phyloP scores from a whole-genome alignment of 306 rosid genomes.

The Acacia acuminata region DNA sequence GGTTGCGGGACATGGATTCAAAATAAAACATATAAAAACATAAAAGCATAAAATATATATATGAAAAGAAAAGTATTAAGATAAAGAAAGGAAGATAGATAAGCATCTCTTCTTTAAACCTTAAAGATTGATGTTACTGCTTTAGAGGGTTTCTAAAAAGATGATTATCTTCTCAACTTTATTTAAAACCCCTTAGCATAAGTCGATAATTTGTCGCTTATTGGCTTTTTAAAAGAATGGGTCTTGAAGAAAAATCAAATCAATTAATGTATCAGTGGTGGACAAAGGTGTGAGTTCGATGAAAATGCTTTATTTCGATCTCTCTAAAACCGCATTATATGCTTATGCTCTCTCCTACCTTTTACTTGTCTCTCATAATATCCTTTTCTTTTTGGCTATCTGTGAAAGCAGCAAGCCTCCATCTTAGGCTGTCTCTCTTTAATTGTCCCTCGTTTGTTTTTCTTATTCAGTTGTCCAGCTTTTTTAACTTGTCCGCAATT shows the following conservation, averaged over 20 bases:
- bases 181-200: slow-evolving; percentile 50
- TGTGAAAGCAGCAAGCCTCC: slow-evolving; percentile 48
- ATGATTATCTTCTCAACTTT: slow-evolving; percentile 60
- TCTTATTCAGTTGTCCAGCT: not conserved
- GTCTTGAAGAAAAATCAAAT: slow-evolving; percentile 34
- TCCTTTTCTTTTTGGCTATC: slow-evolving; percentile 32
- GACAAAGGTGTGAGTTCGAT: slow-evolving; percentile 23
- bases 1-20: slow-evolving; percentile 44
- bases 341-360: slow-evolving; percentile 28
- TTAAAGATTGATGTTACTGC: slow-evolving; percentile 57
- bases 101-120: slow-evolving; percentile 67
- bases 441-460: not conserved
- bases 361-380: slow-evolving; percentile 26
- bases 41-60: slow-evolving; percentile 17
- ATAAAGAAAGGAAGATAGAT: slow-evolving; percentile 34
- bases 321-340: slow-evolving; percentile 17
- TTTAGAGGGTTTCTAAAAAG: slow-evolving; percentile 69
- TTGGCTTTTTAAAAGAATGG: slow-evolving; percentile 50
- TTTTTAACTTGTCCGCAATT: not conserved
- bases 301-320: slow-evolving; percentile 26
- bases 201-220: slow-evolving; percentile 67
- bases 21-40: slow-evolving; percentile 29
- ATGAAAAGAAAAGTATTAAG: slow-evolving; percentile 34
- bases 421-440: slow-evolving; percentile 39
- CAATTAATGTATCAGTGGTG: slow-evolving; percentile 34